Evolutionary conservation across 768 basidiomycete genomes (phyloP), one percentile per base, ranked within the genome.

Genomic region (Leccinum disarticulatum): DNA sequence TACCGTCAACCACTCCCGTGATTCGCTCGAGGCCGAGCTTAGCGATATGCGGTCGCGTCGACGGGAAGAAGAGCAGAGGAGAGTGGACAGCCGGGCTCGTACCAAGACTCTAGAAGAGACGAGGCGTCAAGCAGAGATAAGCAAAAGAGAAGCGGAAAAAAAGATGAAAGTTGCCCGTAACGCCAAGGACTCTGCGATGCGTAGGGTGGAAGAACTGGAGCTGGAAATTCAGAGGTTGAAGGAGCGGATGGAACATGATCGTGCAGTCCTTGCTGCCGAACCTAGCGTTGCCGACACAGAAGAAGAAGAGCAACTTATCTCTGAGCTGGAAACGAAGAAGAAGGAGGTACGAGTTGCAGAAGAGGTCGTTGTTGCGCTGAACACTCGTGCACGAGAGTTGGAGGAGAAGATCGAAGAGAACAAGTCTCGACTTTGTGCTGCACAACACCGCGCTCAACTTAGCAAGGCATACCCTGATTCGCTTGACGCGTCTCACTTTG

Each of bases 101-200:
- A 91, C 90, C 52, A 96, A 95, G 75, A 72, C 79, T 3, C 77
- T 98, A 3, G 96, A 99, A 65, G 96, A 99, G 71, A 77, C 85
- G 56, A 91, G 88, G 74, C 87, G 96, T 33, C 78, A 78, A 30
- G 93, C 94, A 11, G 97, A 99, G 74, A 79, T 83, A 54, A 74
- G 79, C 54, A 90, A 86, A 70, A 82, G 86, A 49, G 95, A 98
- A 51, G 93, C 89, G 4, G 96, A 98, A 75, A 94, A 91, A 78
- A 87, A 87, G 65, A 80, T 95, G 60, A 90, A 87, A 66, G 78
- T 81, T n/a, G 85, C 84, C 15, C 85, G 87, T 70, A 79, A 69
- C 47, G 77, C 81, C 61, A 83, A 88, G 35, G 87, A 91, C 67
- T 86, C 80, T 56, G 82, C 88, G 0, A 77, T 72, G 22, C 80